A percentile compares a stretch with the other conserved stretches of the same genome.
Evolutionary conservation across 2,329 filamentous ascomycete genomes (phyloP).

Genomic region (Teratosphaeria zuluensis): DNA sequence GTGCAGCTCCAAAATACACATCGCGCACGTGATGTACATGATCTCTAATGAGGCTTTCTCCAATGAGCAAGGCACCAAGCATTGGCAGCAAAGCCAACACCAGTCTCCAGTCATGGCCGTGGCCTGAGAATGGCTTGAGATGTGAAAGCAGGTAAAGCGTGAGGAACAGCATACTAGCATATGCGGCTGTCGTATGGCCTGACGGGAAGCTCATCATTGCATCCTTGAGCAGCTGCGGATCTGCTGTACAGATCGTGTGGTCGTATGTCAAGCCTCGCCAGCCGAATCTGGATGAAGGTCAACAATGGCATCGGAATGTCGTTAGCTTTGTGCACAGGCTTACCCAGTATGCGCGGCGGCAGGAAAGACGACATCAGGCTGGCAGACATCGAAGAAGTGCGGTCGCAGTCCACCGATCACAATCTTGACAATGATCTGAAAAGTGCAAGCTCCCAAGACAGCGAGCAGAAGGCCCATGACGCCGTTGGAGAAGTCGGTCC

Average conservation of each 20-base stretch:
- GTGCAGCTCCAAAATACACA: not conserved
- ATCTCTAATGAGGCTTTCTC: not conserved
- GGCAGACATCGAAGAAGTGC: conserved; percentile 62
- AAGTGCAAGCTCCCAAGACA: conserved; percentile 60
- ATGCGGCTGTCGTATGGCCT: conserved; percentile 64
- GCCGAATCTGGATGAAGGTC: conserved; percentile 34
- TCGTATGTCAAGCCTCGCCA: conserved; percentile 58
- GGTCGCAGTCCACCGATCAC: conserved; percentile 65
- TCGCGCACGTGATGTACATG: not conserved
- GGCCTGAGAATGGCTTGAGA: not conserved
- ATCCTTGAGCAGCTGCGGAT: conserved; percentile 56
- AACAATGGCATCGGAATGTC: conserved; percentile 5
- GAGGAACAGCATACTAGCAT: conserved; percentile 61
- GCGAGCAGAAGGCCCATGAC: conserved; percentile 60
- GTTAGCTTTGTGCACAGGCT: conserved; percentile 22
- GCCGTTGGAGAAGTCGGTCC: conserved; percentile 39
- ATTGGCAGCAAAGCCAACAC: not conserved
- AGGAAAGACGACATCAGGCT: conserved; percentile 41
- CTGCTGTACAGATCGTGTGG: conserved; percentile 58
- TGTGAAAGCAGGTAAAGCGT: conserved; percentile 51
- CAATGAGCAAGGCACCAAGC: not conserved
- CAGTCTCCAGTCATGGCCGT: not conserved
- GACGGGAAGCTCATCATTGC: conserved; percentile 62
- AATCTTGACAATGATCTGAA: conserved; percentile 69
- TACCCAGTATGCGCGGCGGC: conserved; percentile 21